Base-by-base conservation (phyloP, 2,329 filamentous ascomycete species). In the Pyricularia pennisetigena region DNA sequence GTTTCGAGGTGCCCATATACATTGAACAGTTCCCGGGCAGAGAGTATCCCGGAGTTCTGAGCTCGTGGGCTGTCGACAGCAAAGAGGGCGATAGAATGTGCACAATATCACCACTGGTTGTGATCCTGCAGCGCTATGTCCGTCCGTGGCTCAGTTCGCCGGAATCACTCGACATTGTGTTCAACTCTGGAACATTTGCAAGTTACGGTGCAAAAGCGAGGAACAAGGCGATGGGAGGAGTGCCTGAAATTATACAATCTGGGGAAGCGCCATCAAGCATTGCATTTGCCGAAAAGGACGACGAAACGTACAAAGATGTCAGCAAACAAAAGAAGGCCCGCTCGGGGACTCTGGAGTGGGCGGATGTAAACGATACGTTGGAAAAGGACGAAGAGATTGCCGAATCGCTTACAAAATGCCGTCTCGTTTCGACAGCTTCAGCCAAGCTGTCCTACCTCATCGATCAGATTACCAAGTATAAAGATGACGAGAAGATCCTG, bases 401-500 rank as follows among this genome's bases (percentile, higher is more conserved):
- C 0, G 78, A 82, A 0, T 82, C 87, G 0, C 80, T 95, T 20
- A 80, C 83, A 10, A 76, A 81, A 41, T 86, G 90, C 0, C 84
- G 79, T 68, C 82, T 97, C 24, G 79, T 91, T n/a, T 93, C 92
- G 4, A 97, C 94, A 0, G 87, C 88, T 0, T 97, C 94, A 0
- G 88, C 91, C 0, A 98, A 98, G 77, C 82, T 97, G 2, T 94
- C 91, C 2, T 97, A 97, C 74, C 81, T 97, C 6, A 80, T 97
- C 23, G 90, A 93, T 68, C 83, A 86, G 35, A 88, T 97, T 14
- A 77, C 88, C 5, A 81, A 85, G 67, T 82, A 94, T 70, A 87
- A 95, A 67, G 77, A 82, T 0, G 79, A 84, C 0, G 93, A 97
- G 74, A 97, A 97, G 77, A 95, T 96, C 3, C 87, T 97, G 67